phyloP scores from a whole-genome alignment of 139 green algal species.

The Chlamydomonas schloesseri region DNA sequence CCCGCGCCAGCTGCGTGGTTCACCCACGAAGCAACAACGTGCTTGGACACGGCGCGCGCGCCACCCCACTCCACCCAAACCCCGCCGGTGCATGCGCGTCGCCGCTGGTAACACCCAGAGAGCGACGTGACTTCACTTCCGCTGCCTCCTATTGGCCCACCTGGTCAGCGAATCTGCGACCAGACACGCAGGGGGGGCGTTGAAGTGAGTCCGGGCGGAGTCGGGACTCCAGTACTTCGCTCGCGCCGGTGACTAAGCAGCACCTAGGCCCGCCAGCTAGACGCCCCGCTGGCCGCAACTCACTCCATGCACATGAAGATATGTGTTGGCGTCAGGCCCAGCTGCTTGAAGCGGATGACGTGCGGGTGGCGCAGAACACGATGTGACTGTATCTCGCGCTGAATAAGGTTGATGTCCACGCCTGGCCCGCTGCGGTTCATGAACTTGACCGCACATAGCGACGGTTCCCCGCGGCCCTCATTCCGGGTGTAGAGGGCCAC shows the following conservation, averaged over 20 bases:
- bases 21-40: too few relatives aligned
- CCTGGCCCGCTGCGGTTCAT: constrained; percentile 28
- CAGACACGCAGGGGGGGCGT: neutral
- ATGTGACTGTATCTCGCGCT: constrained; percentile 27
- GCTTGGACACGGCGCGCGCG: too few relatives aligned
- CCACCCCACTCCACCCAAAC: too few relatives aligned
- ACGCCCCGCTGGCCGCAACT: neutral
- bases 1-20: too few relatives aligned
- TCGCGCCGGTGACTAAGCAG: too few relatives aligned
- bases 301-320: constrained; percentile 44
- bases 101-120: too few relatives aligned
- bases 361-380: constrained; percentile 77
- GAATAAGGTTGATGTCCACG: constrained; percentile 30
- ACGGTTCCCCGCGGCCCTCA: neutral
- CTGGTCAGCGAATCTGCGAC: constrained; percentile 35
- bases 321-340: constrained; percentile 62
- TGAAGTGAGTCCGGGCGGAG: neutral
- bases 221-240: too few relatives aligned
- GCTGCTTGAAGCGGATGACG: constrained; percentile 93
- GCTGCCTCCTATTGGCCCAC: too few relatives aligned
- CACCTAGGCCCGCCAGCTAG: too few relatives aligned
- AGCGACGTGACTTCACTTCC: too few relatives aligned
- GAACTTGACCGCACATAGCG: constrained; percentile 33
- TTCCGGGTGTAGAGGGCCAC: constrained; percentile 19
- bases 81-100: too few relatives aligned